A percentile compares a stretch with the other conserved stretches of the same genome.
Evolutionary conservation across 257 asterid species (phyloP).

Genomic region (Solanum peruvianum): DNA sequence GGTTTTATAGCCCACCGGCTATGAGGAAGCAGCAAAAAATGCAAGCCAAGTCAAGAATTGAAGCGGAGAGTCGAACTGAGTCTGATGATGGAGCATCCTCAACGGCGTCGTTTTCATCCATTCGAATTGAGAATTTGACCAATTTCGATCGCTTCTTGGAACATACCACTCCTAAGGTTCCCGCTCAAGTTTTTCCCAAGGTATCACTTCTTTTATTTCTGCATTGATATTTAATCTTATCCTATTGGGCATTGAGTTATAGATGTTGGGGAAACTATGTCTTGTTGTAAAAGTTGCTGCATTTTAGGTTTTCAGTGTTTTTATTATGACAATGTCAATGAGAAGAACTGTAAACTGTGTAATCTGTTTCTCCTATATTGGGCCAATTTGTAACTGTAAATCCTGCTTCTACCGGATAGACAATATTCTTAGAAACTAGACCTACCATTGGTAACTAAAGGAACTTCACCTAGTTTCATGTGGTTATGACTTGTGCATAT

Average conservation of each 20-base stretch:
- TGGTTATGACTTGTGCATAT: not conserved
- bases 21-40: conserved; percentile 36
- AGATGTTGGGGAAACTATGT: not conserved
- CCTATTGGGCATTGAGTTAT: not conserved
- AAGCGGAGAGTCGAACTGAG: conserved; percentile 7
- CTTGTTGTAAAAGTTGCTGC: not conserved
- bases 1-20: conserved; percentile 84
- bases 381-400: not conserved
- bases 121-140: conserved; percentile 8
- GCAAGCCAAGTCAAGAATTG: conserved; percentile 15
- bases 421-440: not conserved
- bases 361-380: not conserved
- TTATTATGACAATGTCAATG: not conserved
- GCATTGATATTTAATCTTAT: not conserved
- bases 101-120: not conserved
- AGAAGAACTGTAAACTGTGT: not conserved
- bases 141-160: conserved; percentile 81
- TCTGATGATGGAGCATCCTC: conserved; percentile 13
- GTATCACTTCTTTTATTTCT: conserved; percentile 9
- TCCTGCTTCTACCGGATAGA: not conserved
- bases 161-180: conserved; percentile 69
- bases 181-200: conserved; percentile 64
- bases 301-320: not conserved
- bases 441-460: not conserved
- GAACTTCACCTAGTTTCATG: not conserved